Base-by-base conservation (phyloP, 306 rosid genomes). In the Casuarina glauca region DNA sequence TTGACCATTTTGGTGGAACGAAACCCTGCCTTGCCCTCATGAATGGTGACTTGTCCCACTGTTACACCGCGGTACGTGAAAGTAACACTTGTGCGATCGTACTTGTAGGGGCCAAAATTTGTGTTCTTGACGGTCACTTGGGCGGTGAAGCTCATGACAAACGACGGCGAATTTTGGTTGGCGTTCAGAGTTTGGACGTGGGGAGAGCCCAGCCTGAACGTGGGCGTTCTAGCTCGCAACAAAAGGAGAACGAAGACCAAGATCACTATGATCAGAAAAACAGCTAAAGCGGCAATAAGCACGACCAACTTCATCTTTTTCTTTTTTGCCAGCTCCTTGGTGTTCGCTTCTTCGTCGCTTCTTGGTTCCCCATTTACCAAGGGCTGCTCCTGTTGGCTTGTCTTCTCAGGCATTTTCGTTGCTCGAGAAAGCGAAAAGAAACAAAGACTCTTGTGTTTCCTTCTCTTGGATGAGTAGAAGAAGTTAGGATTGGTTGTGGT, bases 61-160 rank as follows among this genome's bases (percentile, higher is more conserved):
- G 53, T 9, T n/a, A 9, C 54, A 2, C 81, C 72, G 42, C 13
- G 53, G 64, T 78, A 50, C 5, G 35, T 6, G 54, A 78, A 71
- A 4, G 35, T 10, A n/a, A 9, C 69, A 11, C 13, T 52, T 54
- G 73, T 35, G 1, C 66, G 41, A 32, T 79, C 78, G 52, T 39
- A 79, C 66, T 32, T 79, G 51, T 62, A 79, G 9, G 82, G 17
- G 35, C 82, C 82, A 42, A 42, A 79, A 7, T 79, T 79, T 0
- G 78, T 32, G 73, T 63, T 79, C 49, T 79, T 79, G 1, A 72
- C 48, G 10, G 57, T 73, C 6, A 38, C 53, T 60, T 78, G 71
- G 51, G 76, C 48, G 9, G n/a, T 45, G 76, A 78, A 78, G 67
- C 11, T 78, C 2, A 74, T 70, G 44, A 36, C 44, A 5, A 78